Base-by-base conservation (phyloP, 2,329 filamentous ascomycete genomes). In the Madurella fahalii region DNA sequence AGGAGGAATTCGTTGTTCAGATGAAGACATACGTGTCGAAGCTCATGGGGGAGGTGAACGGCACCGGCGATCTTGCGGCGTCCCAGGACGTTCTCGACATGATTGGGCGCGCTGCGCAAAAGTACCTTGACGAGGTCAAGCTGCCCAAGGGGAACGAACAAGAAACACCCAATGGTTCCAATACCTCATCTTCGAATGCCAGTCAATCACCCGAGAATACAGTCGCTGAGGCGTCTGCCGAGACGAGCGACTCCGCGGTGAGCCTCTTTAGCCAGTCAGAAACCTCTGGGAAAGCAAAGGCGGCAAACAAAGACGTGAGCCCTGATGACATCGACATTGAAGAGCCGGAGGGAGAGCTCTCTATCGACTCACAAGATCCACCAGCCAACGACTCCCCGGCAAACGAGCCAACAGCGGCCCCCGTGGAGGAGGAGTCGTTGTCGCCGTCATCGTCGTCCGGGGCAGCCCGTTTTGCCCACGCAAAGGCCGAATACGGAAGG, bases 291-390 rank as follows among this genome's bases (percentile, higher is more conserved):
- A 65, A 63, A 47, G 20, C 50, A 2, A 67, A 65, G 46, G 61
- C 66, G 2, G 44, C 41, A 1, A 52, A 65, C 53, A 51, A 65
- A 20, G 72, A 72, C 12, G 47, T 66, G 4, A 66, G 61, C 4
- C 75, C 76, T 0, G 78, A 80, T 2, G 77, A 81, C 52, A 79
- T 81, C 47, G 70, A 79, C 44, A 72, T 81, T 20, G 73, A 75
- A 55, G 72, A 73, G 34, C 74, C 72, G 0, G 71, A 74, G 32
- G 72, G 69, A 30, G 62, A 71, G 47, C 64, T 72, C 17, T 52
- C 56, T 8, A 54, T 68, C 2, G 68, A 73, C 2, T 47, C 58
- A 7, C 62, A 65, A 31, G 66, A 67, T 5, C 57, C 59, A 5
- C 47, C 56, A 2, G 56, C 20, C 40, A 45, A 58, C 25, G 59